These are phyloP conservation scores for Dioscorea dumetorum DNA, from an alignment of 106 monocot genomes.

Conservation along the genomic window DNA sequence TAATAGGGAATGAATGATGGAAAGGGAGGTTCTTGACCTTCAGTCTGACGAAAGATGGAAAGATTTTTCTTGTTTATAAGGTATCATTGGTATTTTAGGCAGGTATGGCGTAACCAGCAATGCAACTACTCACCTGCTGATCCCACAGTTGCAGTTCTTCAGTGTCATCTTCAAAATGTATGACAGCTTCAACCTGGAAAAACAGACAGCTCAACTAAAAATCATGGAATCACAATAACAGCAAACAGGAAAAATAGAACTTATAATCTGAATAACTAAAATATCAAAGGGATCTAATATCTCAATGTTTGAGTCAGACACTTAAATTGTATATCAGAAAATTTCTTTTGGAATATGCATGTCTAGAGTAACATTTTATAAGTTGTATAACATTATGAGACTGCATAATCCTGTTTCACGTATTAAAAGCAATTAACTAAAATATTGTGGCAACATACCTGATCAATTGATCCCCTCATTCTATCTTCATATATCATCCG, in stretches of 20 bases:
- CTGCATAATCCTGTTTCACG: background rate
- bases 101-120: too few relatives aligned
- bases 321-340: too few relatives aligned
- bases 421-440: background rate
- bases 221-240: background rate
- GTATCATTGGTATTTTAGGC: too few relatives aligned
- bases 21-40: too few relatives aligned
- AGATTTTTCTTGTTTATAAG: too few relatives aligned
- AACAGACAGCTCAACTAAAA: background rate
- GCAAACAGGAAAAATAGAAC: background rate
- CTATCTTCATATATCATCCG: conserved; percentile 96
- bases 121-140: conserved; percentile 52
- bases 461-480: conserved; percentile 96
- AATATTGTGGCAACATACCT: conserved; percentile 25
- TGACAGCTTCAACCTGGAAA: conserved; percentile 88
- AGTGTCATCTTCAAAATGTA: conserved; percentile 98
- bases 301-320: too few relatives aligned
- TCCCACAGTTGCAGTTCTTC: conserved; percentile 98
- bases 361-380: background rate
- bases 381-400: background rate
- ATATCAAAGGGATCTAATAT: too few relatives aligned
- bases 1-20: too few relatives aligned
- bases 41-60: too few relatives aligned
- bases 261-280: background rate
- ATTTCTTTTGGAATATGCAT: too few relatives aligned